phyloP scores from a whole-genome alignment of 345 rosid species.

The Adansonia digitata region DNA sequence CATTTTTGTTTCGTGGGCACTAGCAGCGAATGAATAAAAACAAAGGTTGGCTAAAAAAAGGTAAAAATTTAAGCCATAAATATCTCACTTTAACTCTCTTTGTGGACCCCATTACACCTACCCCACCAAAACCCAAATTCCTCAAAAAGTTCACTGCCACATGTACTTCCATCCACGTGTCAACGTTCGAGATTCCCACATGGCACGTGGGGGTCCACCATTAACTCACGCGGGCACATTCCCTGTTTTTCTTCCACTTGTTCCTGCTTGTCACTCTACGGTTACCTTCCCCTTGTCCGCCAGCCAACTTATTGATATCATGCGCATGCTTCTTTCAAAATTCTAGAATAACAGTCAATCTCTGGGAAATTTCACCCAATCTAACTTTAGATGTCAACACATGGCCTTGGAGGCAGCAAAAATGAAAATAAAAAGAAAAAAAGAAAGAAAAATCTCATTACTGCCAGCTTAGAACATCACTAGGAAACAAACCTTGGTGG shows the following conservation, averaged over 20 bases:
- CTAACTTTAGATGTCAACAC: conserved; percentile 6
- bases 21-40: background rate
- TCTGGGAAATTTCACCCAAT: conserved; percentile 20
- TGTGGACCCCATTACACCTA: background rate
- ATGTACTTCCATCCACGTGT: conserved; percentile 15
- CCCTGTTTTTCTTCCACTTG: background rate
- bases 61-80: background rate
- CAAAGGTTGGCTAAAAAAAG: background rate
- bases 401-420: background rate
- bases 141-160: conserved; percentile 10
- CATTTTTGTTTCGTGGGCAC: background rate
- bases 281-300: background rate
- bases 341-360: conserved; percentile 13
- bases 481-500: background rate
- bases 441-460: background rate
- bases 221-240: conserved; percentile 17
- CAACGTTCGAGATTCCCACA: background rate
- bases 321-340: conserved; percentile 22
- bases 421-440: background rate
- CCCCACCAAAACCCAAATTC: background rate
- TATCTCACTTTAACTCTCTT: background rate
- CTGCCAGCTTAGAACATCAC: conserved; percentile 1
- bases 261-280: too few relatives aligned
- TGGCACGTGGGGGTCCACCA: conserved; percentile 17
- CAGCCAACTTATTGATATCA: background rate